Evolutionary conservation across 75 land plant species (phyloP).

Genomic region (Isoetes taiwanensis): DNA sequence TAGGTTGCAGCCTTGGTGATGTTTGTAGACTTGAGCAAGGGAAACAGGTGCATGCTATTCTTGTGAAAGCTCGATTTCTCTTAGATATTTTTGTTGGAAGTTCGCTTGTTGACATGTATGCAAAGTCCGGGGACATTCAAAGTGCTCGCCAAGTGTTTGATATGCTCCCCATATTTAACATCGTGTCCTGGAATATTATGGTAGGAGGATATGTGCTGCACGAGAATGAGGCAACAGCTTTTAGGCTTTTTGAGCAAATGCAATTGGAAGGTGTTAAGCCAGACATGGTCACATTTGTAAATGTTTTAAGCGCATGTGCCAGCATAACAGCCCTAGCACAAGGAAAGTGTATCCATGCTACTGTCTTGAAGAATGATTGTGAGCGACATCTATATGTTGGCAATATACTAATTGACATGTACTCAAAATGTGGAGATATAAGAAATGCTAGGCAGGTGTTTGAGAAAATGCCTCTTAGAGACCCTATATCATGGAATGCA

Average conservation of each 20-base stretch:
- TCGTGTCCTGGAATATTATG: conserved; percentile 39
- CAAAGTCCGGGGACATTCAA: conserved; percentile 15
- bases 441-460: conserved; percentile 12
- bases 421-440: conserved; percentile 19
- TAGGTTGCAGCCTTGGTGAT: no score
- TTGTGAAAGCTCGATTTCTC: conserved; percentile 16
- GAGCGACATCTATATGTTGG: conserved; percentile 5
- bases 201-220: conserved; percentile 20
- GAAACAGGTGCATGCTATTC: conserved; percentile 21
- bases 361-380: no score
- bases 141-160: conserved; percentile 28
- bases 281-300: no score
- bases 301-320: no score
- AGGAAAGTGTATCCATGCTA: no score
- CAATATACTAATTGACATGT: conserved; percentile 17
- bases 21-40: no score
- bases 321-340: no score
- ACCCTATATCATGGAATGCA: conserved; percentile 20
- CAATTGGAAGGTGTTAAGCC: no score
- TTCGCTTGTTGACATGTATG: conserved; percentile 19
- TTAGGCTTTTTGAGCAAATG: no score
- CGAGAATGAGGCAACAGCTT: no score
- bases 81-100: conserved; percentile 18
- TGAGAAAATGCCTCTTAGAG: conserved; percentile 4
- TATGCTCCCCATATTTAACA: conserved; percentile 16